Base-by-base conservation (phyloP, 2,329 filamentous ascomycete species). In the Didymella exigua region DNA sequence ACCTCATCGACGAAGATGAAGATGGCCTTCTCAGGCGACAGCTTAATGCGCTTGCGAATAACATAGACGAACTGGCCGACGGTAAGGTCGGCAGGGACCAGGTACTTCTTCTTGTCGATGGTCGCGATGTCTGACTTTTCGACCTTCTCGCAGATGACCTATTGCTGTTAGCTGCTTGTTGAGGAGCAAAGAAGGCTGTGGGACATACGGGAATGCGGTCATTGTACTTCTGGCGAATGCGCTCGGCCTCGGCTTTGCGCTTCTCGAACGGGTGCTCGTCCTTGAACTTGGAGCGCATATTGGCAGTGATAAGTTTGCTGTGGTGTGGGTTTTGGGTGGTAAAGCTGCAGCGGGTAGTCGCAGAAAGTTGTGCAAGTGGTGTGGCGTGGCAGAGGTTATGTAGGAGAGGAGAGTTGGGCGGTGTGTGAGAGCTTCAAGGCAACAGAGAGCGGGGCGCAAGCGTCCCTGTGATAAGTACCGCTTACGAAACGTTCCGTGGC, bases 101-200 rank as follows among this genome's bases (percentile, higher is more conserved):
- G 86, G 75, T 99, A 99, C 83, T 99, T 99, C 88, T 99, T 99
- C 89, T 99, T 99, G 82, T 99, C 95, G 84, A 99, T 99, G 67
- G 95, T 98, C 58, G 95, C 95, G 71, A 99, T 99, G 76, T 99
- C 95, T 85, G 86, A 57, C 38, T 62, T 68, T 46, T 68, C 66
- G 5, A 89, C 93, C 53, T 87, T 82, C 70, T 93, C 82, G 76
- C 96, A 96, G 63, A 99, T 85, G 58, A 99, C 93, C 93, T 96
- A 70, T 67, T 55, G 7, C 43, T 55, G 64, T 72, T 66, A 73
- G 69, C 24, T 36, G 19, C 23, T 24, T 19, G 23, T 6, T 37
- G n/a, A 11, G 14, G 29, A 5, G 10, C 36, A 34, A 52, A 52
- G 14, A 43, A 46, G 47, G 23, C 26, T 31, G 49, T 8, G 29